Conservation (phyloP, 2,329 filamentous ascomycete genomes). For the Talaromyces rugulosus region DNA sequence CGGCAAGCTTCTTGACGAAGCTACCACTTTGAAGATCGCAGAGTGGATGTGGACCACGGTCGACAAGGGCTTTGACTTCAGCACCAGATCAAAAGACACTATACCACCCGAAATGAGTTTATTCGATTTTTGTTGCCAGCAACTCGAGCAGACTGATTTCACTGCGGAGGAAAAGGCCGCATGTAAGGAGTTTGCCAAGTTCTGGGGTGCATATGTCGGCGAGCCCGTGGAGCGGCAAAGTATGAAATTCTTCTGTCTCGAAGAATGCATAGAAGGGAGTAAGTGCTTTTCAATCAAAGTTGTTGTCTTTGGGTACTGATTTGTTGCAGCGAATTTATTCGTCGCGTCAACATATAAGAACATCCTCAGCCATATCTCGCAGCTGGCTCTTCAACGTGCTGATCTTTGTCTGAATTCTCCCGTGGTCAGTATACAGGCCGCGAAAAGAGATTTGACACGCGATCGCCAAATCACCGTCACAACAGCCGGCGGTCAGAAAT, state of each 20-base stretch:
- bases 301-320: background rate
- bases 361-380: conserved; percentile 52
- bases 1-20: conserved; percentile 40
- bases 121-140: conserved; percentile 53
- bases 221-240: conserved; percentile 57
- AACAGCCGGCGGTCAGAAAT: conserved; percentile 30
- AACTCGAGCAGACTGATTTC: conserved; percentile 39
- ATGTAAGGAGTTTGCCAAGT: conserved; percentile 52
- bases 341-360: conserved; percentile 58
- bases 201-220: conserved; percentile 64
- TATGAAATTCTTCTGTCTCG: conserved; percentile 61
- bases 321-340: conserved; percentile 53
- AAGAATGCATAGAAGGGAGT: conserved; percentile 62
- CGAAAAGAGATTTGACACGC: conserved; percentile 14
- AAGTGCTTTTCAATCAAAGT: conserved; percentile 17
- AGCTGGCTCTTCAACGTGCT: conserved; percentile 44
- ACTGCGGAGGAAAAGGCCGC: conserved; percentile 41
- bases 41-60: conserved; percentile 56
- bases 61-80: conserved; percentile 56
- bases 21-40: conserved; percentile 28
- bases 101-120: conserved; percentile 53
- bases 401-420: conserved; percentile 46
- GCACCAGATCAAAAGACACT: conserved; percentile 47
- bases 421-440: conserved; percentile 36
- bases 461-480: conserved; percentile 43